phyloP scores from a whole-genome alignment of 2,329 filamentous ascomycete genomes.

The Aspergillus pseudoterreus region DNA sequence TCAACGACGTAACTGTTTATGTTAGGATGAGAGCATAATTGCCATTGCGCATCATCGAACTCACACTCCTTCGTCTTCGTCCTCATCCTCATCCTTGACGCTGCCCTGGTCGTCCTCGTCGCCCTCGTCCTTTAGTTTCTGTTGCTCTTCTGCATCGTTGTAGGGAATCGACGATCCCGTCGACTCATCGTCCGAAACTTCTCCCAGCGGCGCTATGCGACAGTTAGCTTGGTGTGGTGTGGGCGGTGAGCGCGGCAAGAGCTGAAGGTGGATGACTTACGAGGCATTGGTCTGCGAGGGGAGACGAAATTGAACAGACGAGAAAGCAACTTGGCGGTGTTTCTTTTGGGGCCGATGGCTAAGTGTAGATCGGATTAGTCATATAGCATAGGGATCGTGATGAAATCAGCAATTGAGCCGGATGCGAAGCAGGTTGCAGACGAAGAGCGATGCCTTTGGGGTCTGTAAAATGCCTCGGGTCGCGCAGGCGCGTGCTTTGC shows the following conservation, averaged over 20 bases:
- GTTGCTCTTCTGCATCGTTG: conserved; percentile 21
- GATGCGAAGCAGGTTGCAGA: neutral
- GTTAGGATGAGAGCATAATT: conserved; percentile 12
- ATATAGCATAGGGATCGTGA: neutral
- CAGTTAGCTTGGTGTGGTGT: conserved; percentile 12
- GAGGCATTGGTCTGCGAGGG: conserved; percentile 34
- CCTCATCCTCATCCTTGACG: conserved; percentile 21
- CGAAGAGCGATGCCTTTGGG: conserved; percentile 7
- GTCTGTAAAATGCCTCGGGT: conserved; percentile 12
- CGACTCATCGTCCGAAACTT: conserved; percentile 36
- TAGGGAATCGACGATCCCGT: conserved; percentile 36
- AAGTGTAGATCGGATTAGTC: neutral
- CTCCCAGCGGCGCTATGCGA: conserved; percentile 27
- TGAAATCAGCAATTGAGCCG: neutral
- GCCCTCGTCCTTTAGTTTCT: conserved; percentile 15
- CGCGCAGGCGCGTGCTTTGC: conserved; percentile 27
- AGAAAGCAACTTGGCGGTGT: conserved; percentile 30
- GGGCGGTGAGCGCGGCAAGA: conserved; percentile 7
- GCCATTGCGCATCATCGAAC: conserved; percentile 13
- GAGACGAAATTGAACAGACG: conserved; percentile 20
- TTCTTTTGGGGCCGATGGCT: neutral
- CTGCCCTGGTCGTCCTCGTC: conserved; percentile 11
- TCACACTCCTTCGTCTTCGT: conserved; percentile 35
- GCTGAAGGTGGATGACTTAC: conserved; percentile 27
- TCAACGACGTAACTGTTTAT: conserved; percentile 39